Percentiles rank a stretch among this genome's conserved stretches.
Evolutionary conservation across 805 yeast genomes (phyloP).

Genomic region (Osmozyma mogii): DNA sequence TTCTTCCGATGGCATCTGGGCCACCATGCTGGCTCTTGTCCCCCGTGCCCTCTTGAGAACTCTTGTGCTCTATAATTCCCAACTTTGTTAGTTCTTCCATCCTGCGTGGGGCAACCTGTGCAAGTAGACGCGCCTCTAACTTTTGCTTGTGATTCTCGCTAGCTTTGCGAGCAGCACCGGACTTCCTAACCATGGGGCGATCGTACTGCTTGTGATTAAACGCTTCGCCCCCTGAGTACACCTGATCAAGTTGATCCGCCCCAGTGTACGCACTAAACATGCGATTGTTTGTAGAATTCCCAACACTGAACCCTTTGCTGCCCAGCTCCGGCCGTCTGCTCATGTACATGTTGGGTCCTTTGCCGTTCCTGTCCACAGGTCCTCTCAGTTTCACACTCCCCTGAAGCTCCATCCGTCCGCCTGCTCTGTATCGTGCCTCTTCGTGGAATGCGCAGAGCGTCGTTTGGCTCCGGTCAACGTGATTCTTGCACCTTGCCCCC

Average conservation of each 20-base stretch:
- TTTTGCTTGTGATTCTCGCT: constrained; percentile 22
- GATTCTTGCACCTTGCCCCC: constrained; percentile 50
- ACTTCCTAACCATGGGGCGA: constrained; percentile 10
- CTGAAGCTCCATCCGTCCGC: constrained; percentile 63
- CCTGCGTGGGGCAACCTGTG: no score
- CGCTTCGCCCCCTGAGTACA: constrained; percentile 12
- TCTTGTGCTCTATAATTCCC: constrained; percentile 13
- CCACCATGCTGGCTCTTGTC: no score
- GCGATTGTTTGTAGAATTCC: constrained; percentile 15
- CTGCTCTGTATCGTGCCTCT: constrained; percentile 49
- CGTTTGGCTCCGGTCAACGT: constrained; percentile 47
- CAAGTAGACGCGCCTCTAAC: no score
- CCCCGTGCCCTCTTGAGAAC: no score
- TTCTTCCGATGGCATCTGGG: constrained; percentile 9
- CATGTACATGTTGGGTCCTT: constrained; percentile 11
- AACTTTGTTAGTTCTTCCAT: constrained; percentile 21
- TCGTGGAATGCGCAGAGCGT: constrained; percentile 67
- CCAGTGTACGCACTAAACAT: constrained; percentile 13
- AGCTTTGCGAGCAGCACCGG: constrained; percentile 22
- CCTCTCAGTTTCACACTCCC: constrained; percentile 50
- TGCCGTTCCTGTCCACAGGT: constrained; percentile 36
- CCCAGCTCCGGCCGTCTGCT: constrained; percentile 4
- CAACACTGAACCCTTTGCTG: background rate
- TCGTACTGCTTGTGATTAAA: constrained; percentile 13
- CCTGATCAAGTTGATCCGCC: constrained; percentile 8